Evolutionary conservation across 2,329 filamentous ascomycete species (phyloP), one percentile per base, ranked within the genome.

Genomic region (Chrysoporthe austroafricana): DNA sequence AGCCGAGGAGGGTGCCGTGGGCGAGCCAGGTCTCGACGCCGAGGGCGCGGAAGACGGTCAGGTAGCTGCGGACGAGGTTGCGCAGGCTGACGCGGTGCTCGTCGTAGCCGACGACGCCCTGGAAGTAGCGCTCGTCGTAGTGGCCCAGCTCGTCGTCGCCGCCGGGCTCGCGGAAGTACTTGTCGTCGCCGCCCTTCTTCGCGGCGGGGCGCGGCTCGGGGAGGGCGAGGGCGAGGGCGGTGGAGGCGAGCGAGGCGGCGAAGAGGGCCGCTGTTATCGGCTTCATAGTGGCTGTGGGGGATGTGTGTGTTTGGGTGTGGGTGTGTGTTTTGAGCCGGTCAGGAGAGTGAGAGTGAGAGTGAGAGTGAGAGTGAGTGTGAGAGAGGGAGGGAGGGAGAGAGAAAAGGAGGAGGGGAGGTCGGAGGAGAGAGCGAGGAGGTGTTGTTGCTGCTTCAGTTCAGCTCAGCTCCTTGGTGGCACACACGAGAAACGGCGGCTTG

Each of bases 1-100:
- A 96, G 14, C 92, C 93, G 32, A 96, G 81, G 62, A 96, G 80
- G 4, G 92, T 94, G 61, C 93, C 93, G 77, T 96, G 93, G 50
- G 93, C 92, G 68, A 96, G 88, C 93, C 93, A 96, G 0, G 93
- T 95, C 79, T 95, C 91, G 70, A 93, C 79, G 7, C 87, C 86
- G 64, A 90, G 82, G 21, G 85, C 81, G 57, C 83, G 81, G 77
- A 92, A 90, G 66, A 87, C 88, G 58, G 84, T 83, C 57, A 96
- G 84, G 79, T 96, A 96, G 63, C 91, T 89, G 70, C 89, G 96
- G 71, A 94, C 86, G 72, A 96, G 87, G 76, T 91, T 85, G 62
- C 84, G 84, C 66, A 95, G 85, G 6, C 87, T 88, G 39, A 86
- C 81, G n/a, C 85, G 84, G 73, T 91, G 88, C 71, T 90, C 85